Evolutionary conservation across 352 stramenopile species (phyloP).

Genomic region (Thraustotheca clavata): DNA sequence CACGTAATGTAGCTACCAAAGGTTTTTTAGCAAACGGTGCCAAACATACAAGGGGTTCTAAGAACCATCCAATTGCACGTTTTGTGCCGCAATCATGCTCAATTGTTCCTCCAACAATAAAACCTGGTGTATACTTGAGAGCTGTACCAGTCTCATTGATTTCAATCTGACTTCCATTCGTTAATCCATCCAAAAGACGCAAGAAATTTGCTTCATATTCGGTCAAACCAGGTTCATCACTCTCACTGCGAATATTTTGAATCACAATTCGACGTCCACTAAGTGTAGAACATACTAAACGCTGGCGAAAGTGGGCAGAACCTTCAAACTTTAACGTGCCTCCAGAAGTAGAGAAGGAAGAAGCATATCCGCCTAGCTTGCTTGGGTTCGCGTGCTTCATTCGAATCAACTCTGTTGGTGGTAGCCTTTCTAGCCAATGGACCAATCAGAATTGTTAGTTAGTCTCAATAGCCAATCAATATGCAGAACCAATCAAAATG

Average conservation of each 20-base stretch:
- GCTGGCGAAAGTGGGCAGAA: constrained; percentile 91
- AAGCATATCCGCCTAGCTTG: not conserved
- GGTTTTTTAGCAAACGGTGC: constrained; percentile 96
- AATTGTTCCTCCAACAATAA: constrained; percentile 92
- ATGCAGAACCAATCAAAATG: not conserved
- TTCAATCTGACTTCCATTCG: constrained; percentile 96
- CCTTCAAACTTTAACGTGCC: constrained; percentile 40
- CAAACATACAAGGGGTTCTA: constrained; percentile 96
- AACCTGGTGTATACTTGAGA: constrained; percentile 93
- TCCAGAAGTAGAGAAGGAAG: constrained; percentile 11
- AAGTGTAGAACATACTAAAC: constrained; percentile 88
- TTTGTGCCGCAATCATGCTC: constrained; percentile 92
- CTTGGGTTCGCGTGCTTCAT: constrained; percentile 15
- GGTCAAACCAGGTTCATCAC: constrained; percentile 91
- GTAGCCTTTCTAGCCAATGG: constrained; percentile 8
- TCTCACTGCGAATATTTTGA: constrained; percentile 91
- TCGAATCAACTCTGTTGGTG: not conserved
- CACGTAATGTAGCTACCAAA: constrained; percentile 89
- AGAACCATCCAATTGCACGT: constrained; percentile 95
- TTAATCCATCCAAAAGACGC: constrained; percentile 94
- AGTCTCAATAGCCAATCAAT: no score
- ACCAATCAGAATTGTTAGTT: no score
- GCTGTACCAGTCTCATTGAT: constrained; percentile 99
- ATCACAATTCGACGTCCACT: constrained; percentile 90
- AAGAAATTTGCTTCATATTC: constrained; percentile 97